Conservation (phyloP, 805 yeast species). For the Candida railenensis region DNA sequence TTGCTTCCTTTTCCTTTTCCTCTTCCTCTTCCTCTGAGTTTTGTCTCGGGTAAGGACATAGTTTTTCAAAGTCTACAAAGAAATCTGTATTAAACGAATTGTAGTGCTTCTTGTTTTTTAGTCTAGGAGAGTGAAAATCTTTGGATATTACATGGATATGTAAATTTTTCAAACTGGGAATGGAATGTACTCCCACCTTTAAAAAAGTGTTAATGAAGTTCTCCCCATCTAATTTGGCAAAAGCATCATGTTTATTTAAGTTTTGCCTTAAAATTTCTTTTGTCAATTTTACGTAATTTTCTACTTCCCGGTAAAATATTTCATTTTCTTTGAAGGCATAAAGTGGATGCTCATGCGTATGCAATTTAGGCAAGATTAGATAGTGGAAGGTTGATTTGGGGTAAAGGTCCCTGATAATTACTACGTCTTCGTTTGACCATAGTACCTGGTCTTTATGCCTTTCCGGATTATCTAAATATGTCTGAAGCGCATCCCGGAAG, state of each 20-base stretch:
- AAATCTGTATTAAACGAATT: slow-evolving; percentile 68
- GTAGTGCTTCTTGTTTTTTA: slow-evolving; percentile 67
- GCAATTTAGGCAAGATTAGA: slow-evolving; percentile 56
- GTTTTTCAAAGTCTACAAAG: slow-evolving; percentile 53
- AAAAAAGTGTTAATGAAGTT: slow-evolving; percentile 29
- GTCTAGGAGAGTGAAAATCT: slow-evolving; percentile 53
- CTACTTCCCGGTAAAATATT: slow-evolving; percentile 25
- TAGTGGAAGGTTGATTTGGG: slow-evolving; percentile 66
- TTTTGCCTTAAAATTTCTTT: slow-evolving; percentile 28
- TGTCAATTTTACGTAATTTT: slow-evolving; percentile 37
- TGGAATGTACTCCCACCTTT: slow-evolving; percentile 63
- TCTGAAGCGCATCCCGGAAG: slow-evolving; percentile 47
- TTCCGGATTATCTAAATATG: slow-evolving; percentile 50
- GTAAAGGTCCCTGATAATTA: slow-evolving; percentile 57
- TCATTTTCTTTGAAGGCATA: slow-evolving; percentile 39
- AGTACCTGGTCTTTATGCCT: slow-evolving; percentile 35
- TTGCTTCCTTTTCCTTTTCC: background rate
- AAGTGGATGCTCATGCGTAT: slow-evolving; percentile 52
- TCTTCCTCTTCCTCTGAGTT: background rate
- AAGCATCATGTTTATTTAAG: slow-evolving; percentile 18
- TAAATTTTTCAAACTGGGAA: slow-evolving; percentile 66
- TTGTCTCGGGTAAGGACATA: slow-evolving; percentile 22
- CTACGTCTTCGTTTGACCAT: slow-evolving; percentile 49
- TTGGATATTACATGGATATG: slow-evolving; percentile 73
- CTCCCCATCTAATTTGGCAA: slow-evolving; percentile 10